These are phyloP conservation scores for Aspergillus cristatus DNA, from an alignment of 495 filamentous ascomycete species.

Conservation along the genomic window DNA sequence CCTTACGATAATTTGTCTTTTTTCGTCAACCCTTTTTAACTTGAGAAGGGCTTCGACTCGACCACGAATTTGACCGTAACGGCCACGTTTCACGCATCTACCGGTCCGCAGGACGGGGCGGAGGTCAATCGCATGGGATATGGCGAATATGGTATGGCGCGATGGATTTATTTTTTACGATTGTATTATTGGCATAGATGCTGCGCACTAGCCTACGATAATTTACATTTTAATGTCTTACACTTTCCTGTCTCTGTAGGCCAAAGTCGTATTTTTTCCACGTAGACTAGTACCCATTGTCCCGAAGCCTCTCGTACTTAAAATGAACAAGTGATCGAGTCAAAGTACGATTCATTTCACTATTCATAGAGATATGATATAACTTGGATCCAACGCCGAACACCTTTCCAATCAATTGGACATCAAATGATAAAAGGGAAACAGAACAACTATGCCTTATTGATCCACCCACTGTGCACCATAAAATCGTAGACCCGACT, in stretches of 20 bases:
- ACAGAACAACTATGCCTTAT: conserved; percentile 42
- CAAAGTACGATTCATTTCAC: too few relatives aligned
- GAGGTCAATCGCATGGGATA: conserved; percentile 24
- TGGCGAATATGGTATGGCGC: conserved; percentile 24
- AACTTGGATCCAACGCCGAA: too few relatives aligned
- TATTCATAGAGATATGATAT: too few relatives aligned
- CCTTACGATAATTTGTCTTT: conserved; percentile 4
- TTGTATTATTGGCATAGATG: background rate
- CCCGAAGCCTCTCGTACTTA: too few relatives aligned
- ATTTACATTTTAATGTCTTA: background rate
- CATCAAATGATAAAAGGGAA: background rate
- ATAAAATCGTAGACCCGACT: conserved; percentile 87
- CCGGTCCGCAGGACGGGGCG: conserved; percentile 17
- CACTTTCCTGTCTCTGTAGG: background rate
- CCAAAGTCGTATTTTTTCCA: background rate
- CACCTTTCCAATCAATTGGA: conserved; percentile 2
- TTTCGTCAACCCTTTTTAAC: conserved; percentile 6
- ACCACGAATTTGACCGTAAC: conserved; percentile 10
- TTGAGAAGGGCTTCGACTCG: conserved; percentile 10
- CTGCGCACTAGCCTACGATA: background rate
- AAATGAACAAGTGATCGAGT: too few relatives aligned
- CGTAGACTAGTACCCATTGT: too few relatives aligned
- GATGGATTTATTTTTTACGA: conserved; percentile 5
- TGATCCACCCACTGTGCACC: conserved; percentile 86
- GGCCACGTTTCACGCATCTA: conserved; percentile 5